Base-by-base conservation (phyloP, 257 asterid genomes). In the Scutellaria barbata region DNA sequence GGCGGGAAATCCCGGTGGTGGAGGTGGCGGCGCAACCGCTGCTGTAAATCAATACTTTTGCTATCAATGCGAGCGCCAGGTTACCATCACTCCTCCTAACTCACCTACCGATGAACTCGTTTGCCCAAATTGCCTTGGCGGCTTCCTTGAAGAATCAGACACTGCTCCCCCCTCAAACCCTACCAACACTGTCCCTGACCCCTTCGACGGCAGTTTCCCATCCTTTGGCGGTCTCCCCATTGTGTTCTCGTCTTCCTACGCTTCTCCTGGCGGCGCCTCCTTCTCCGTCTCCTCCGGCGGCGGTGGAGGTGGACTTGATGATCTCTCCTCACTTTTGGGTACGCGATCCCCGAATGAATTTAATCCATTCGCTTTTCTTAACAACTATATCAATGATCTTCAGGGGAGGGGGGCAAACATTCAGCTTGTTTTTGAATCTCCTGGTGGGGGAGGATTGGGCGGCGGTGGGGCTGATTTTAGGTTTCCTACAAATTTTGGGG, bases 101-200 rank as follows among this genome's bases (percentile, higher is more conserved):
- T 80, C 89, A 2, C 91, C 95, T 5, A 69, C 82, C 45, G 77
- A 80, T 3, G 97, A 91, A 41, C 83, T 87, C 68, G 73, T 69
- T 66, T 91, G 97, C 88, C 97, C 97, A 47, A 86, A 77, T 81
- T 91, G 97, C 56, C 65, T 76, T 7, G 90, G 89, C 43, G 82
- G 82, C n/a, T 91, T 91, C 42, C 82, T 89, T 0, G 97, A 91
- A 77, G 95, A 89, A 77, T 73, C 82, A 13, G 89, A 88, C 17
- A 72, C 92, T 43, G 86, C 84, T 9, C 73, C 87, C 0, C 77
- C 83, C 0, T 55, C 87, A 63, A 55, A 80, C 72, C 79, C 85
- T 60, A 77, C 70, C 5, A 40, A 62, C 50, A 57, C 54, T 58
- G 77, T 45, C 74, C 86, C 22, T 25, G 50, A 80, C 56, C 78